Base-by-base conservation (phyloP, 257 asterid species). In the Cruciata laevipes region DNA sequence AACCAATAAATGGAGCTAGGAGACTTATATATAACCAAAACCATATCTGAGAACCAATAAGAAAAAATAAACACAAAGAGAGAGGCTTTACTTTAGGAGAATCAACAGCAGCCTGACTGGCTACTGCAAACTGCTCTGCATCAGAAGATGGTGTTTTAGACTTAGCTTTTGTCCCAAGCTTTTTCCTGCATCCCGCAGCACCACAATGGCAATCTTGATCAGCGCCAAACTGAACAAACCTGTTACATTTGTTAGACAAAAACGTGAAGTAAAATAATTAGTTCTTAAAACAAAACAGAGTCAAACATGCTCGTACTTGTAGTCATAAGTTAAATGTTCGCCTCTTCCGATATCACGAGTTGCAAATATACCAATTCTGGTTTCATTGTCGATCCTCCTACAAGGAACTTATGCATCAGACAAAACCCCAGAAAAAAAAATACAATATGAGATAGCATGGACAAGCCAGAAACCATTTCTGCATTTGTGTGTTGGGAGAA, bases 211-310 rank as follows among this genome's bases (percentile, higher is more conserved):
- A 93, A 82, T 88, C 90, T 80, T 93, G 92, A 83, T 93, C 99
- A 79, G 99, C 97, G 70, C 99, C 99, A 82, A 93, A 93, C 77
- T 93, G 99, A 82, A 93, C 99, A 82, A 93, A 93, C 90, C 99
- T 93, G 96, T 87, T 74, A 74, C 38, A 77, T 72, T 81, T 77
- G 83, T 92, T 82, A 92, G 87, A 76, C 71, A 44, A 73, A 65
- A 69, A 69, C 63, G 70, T 61, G 51, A 42, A 42, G 51, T 11
- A 42, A 42, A 65, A 35, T 51, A 17, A 51, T 77, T 37, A 71
- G 31, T 32, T 38, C 33, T 47, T 69, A 70, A 16, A 71, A 27
- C 49, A 38, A 67, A 49, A 47, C 40, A 40, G 30, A 63, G 69
- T n/a, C 40, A 32, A 23, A 73, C 63, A 32, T 37, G 58, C 65